phyloP scores from a whole-genome alignment of 768 basidiomycete species.

The Suillus spraguei region DNA sequence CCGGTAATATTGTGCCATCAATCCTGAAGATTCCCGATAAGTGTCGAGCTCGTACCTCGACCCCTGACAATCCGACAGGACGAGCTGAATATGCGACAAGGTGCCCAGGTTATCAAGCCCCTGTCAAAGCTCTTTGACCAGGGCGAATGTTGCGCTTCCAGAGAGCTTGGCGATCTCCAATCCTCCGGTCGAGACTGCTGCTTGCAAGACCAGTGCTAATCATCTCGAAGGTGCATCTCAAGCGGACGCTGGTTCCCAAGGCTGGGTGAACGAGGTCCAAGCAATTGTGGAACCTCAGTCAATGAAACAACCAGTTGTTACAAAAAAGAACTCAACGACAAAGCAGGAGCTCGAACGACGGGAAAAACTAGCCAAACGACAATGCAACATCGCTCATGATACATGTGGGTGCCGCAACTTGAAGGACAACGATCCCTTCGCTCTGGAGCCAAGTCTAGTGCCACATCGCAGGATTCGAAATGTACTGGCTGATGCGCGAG shows the following conservation, averaged over 20 bases:
- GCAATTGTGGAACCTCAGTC: neutral
- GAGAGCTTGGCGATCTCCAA: neutral
- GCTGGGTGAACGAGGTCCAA: neutral
- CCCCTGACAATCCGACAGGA: no score
- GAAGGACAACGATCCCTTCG: neutral
- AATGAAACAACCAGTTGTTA: neutral
- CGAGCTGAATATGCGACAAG: neutral
- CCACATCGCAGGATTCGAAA: neutral
- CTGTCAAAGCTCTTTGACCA: slow-evolving; percentile 1
- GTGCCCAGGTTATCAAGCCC: slow-evolving; percentile 1
- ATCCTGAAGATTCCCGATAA: no score
- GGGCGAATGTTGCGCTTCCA: neutral
- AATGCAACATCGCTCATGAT: neutral
- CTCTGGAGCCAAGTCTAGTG: neutral
- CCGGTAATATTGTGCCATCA: no score
- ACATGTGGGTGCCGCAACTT: neutral
- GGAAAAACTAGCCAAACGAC: neutral
- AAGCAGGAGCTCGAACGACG: neutral
- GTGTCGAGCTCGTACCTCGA: no score
- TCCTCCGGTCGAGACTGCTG: neutral
- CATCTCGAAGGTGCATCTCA: neutral
- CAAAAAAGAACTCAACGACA: neutral
- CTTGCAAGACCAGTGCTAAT: neutral
- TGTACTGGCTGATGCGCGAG: neutral
- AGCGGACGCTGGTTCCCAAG: neutral